Base-by-base conservation (phyloP, 176 grass and related monocot genomes). In the Musa acuminata region DNA sequence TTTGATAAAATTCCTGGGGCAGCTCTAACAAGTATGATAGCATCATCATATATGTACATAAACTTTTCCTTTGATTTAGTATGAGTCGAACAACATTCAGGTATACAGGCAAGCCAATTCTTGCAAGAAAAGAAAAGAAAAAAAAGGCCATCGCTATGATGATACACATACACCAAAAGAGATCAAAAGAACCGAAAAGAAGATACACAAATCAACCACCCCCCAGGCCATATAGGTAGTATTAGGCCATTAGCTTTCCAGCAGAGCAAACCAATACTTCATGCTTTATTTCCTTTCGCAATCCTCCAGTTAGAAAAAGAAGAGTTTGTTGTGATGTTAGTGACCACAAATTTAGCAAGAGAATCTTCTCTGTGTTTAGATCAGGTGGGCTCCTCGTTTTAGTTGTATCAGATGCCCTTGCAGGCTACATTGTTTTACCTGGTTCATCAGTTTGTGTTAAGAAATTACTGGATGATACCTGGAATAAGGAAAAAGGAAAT, bases 401-500 rank as follows among this genome's bases (percentile, higher is more conserved):
- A 81, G 69, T 83, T 99, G 96, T 22, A 99, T 73, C 75, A 95
- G 80, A 55, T 99, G 96, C 9, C 88, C 80, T 86, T 95, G 83
- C 79, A 99, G 77, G 78, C 91, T 99, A 79, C 88, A 99, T 29
- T 89, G 87, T 55, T 87, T 94, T 11, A 95, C 88, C 91, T 99
- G 84, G 66, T 84, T 87, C 72, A 24, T 29, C 84, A 64, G 10
- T 21, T 75, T 17, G 74, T 49, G 43, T 62, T 83, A 78, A 69
- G 35, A 65, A 69, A 8, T 0, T 12, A 60, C 7, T 49, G 49
- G 2, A 17, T 21, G 1, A 52, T 77, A 9, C n/a, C 22, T 9
- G 51, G 0, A 85, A 83, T 35, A 55, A 35, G 9, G 67, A 10
- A 1, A 50, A 51, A 70, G 9, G 54, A 66, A 82, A 70, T 8